phyloP scores from a whole-genome alignment of 306 rosid genomes.

The cucumber (Cucumis sativus) region DNA sequence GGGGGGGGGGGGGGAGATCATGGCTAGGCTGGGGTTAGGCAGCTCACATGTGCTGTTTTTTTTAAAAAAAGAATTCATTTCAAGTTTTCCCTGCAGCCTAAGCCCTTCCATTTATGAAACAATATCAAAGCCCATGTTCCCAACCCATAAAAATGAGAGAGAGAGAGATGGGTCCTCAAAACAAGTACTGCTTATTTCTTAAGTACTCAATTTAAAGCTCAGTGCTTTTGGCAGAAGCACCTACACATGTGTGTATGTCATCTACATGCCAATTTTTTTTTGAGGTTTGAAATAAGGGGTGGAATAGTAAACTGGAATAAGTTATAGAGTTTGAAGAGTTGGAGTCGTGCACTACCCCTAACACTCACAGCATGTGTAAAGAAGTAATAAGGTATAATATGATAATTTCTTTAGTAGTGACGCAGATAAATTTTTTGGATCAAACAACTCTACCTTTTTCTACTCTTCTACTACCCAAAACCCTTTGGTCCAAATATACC shows the following conservation, averaged over 20 bases:
- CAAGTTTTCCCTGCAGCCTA: not conserved
- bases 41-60: constrained; percentile 4
- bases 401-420: too few species aligned
- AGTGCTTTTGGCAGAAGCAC: not conserved
- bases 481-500: too few species aligned
- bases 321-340: too few species aligned
- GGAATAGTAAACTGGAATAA: too few species aligned
- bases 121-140: constrained; percentile 4
- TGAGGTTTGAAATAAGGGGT: too few species aligned
- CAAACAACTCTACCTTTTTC: too few species aligned
- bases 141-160: not conserved
- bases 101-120: not conserved
- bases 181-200: not conserved
- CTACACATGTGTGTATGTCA: not conserved
- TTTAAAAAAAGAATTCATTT: not conserved
- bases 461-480: too few species aligned
- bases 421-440: too few species aligned
- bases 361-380: too few species aligned
- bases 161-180: not conserved
- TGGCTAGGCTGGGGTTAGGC: constrained; percentile 1
- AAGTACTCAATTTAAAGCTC: not conserved
- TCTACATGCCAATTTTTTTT: too few species aligned
- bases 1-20: not conserved
- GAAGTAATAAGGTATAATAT: too few species aligned
- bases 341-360: too few species aligned